phyloP scores from a whole-genome alignment of 2,329 filamentous ascomycete species.

The Hypocreales sp. region DNA sequence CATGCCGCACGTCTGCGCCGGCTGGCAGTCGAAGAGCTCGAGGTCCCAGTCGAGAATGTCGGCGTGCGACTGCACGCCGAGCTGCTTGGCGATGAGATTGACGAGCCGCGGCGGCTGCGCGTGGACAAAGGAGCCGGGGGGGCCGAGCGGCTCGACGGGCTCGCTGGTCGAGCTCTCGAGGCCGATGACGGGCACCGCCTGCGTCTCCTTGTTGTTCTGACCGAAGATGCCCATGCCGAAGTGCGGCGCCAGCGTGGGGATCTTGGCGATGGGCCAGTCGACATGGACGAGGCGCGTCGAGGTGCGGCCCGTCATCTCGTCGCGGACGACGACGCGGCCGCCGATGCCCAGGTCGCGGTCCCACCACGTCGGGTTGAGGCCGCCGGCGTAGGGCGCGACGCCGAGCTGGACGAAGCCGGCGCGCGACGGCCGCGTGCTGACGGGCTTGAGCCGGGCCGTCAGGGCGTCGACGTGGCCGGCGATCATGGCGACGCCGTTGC shows the following conservation, averaged over 20 bases:
- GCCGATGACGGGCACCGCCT: slow-evolving; percentile 88
- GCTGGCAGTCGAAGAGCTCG: slow-evolving; percentile 83
- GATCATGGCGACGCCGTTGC: slow-evolving; percentile 77
- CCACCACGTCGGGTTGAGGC: slow-evolving; percentile 85
- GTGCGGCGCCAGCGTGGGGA: slow-evolving; percentile 85
- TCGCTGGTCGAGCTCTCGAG: slow-evolving; percentile 50
- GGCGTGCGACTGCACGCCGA: slow-evolving; percentile 55
- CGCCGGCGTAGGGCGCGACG: slow-evolving; percentile 86
- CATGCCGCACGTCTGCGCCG: slow-evolving; percentile 67
- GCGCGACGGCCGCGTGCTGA: slow-evolving; percentile 70
- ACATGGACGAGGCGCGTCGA: slow-evolving; percentile 73
- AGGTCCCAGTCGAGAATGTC: slow-evolving; percentile 92
- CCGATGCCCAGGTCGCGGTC: slow-evolving; percentile 87
- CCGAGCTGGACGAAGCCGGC: slow-evolving; percentile 81
- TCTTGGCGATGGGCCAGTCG: slow-evolving; percentile 83
- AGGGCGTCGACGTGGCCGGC: slow-evolving; percentile 89
- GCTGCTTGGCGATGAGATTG: slow-evolving; percentile 60
- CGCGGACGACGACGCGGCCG: slow-evolving; percentile 72
- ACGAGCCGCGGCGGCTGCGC: slow-evolving; percentile 80
- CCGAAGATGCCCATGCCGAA: slow-evolving; percentile 66
- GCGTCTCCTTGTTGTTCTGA: slow-evolving; percentile 67
- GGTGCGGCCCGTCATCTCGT: slow-evolving; percentile 59
- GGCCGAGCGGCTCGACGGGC: slow-evolving; percentile 32
- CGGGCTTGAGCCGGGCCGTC: slow-evolving; percentile 80
- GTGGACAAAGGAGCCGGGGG: slow-evolving; percentile 55